Evolutionary conservation across 306 rosid species (phyloP).

Genomic region (Canavalia ensiformis): DNA sequence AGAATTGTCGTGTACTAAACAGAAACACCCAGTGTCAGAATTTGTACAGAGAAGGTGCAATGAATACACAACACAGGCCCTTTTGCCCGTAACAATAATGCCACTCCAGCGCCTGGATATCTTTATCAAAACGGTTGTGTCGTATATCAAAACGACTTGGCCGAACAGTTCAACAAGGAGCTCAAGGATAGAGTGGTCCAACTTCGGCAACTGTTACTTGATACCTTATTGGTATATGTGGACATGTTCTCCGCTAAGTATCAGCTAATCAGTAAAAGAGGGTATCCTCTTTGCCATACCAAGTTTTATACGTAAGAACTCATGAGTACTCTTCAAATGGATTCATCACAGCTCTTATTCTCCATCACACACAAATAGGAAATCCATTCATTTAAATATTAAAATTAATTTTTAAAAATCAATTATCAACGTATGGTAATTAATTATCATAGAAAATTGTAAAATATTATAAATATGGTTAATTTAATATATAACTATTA

Average conservation of each 20-base stretch:
- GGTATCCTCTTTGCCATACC: conserved; percentile 51
- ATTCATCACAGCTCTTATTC: no score
- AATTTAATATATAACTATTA: no score
- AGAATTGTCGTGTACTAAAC: neutral
- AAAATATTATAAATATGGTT: no score
- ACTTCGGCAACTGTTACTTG: conserved; percentile 57
- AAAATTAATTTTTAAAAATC: no score
- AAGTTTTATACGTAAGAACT: neutral
- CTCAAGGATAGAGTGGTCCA: conserved; percentile 60
- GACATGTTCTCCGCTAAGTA: conserved; percentile 78
- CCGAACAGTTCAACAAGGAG: conserved; percentile 64
- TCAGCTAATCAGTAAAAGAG: conserved; percentile 58
- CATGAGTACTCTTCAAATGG: no score
- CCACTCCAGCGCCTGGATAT: conserved; percentile 44
- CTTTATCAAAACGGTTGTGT: conserved; percentile 73
- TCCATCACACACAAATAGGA: no score
- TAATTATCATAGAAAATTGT: no score
- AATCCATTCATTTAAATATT: no score
- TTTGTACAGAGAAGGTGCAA: conserved; percentile 65
- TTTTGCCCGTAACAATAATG: conserved; percentile 62
- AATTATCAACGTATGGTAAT: no score
- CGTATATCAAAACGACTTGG: conserved; percentile 65
- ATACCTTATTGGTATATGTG: conserved; percentile 69
- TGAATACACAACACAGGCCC: conserved; percentile 96
- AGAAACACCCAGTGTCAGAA: conserved; percentile 43